These are phyloP conservation scores for Hansenula sp. DNA, from an alignment of 1,139 yeast genomes.

Conservation along the genomic window DNA sequence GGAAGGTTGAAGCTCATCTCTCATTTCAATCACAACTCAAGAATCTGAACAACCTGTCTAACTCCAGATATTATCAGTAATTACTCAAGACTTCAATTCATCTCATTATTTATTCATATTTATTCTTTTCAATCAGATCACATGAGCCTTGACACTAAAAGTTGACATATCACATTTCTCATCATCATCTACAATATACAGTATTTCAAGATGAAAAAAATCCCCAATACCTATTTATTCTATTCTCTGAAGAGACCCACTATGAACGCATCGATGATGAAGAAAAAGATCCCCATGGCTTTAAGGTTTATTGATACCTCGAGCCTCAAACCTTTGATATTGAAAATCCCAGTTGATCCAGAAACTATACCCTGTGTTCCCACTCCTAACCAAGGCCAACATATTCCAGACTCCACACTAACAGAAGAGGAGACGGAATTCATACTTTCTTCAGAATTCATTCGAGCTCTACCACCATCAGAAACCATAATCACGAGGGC, in stretches of 20 bases:
- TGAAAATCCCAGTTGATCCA: no score
- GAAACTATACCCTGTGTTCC: no score
- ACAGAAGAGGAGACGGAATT: slow-evolving; percentile 5
- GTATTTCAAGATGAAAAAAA: not conserved
- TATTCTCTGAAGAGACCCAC: no score
- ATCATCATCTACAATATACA: not conserved
- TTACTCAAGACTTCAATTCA: not conserved
- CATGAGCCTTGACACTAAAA: not conserved
- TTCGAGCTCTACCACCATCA: not conserved
- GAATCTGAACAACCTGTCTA: no score
- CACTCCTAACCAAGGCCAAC: not conserved
- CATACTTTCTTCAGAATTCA: not conserved
- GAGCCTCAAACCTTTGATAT: no score
- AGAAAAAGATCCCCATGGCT: no score
- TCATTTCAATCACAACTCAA: not conserved
- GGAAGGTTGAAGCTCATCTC: not conserved
- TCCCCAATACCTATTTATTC: no score
- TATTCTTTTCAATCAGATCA: not conserved
- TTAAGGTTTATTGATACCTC: no score
- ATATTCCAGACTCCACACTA: slow-evolving; percentile 3
- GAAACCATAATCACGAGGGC: not conserved
- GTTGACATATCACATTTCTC: not conserved
- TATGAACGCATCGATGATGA: no score
- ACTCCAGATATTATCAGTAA: no score
- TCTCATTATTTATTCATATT: not conserved